Evolutionary conservation across 306 rosid genomes (phyloP).

Genomic region (Hylodesmum podocarpum): DNA sequence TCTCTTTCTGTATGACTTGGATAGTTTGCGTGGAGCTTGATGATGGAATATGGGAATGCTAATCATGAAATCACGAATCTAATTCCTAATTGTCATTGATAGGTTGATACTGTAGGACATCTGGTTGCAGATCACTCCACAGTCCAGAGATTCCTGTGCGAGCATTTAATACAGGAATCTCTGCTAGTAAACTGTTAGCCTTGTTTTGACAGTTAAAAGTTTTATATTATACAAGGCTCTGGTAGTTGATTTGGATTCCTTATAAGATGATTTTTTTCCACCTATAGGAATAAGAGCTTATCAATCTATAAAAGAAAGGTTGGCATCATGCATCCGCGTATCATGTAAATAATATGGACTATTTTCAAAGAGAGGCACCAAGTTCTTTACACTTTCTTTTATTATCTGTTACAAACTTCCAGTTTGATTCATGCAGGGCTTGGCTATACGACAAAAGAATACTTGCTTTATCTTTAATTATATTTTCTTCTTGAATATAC

Average conservation of each 20-base stretch:
- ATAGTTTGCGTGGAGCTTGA: background rate
- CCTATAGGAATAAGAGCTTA: background rate
- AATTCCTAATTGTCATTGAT: background rate
- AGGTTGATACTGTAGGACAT: background rate
- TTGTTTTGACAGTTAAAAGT: background rate
- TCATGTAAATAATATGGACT: background rate
- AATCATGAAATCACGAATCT: background rate
- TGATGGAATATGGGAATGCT: conserved; percentile 8
- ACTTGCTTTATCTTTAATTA: background rate
- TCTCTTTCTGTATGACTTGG: background rate
- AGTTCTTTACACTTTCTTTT: background rate
- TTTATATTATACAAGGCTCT: background rate
- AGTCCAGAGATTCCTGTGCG: background rate
- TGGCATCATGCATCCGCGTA: background rate
- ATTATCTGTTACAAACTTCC: background rate
- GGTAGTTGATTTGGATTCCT: background rate
- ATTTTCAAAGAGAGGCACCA: background rate
- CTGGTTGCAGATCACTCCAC: background rate
- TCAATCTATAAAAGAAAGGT: background rate
- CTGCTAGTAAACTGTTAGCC: background rate
- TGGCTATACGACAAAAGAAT: background rate
- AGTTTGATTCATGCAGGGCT: background rate
- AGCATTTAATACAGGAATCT: background rate
- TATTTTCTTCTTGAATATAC: background rate
- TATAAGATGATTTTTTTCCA: background rate